Percentiles rank a stretch among this genome's conserved stretches.
phyloP scores from a whole-genome alignment of 768 basidiomycete genomes.

The Fomitopsis serialis region DNA sequence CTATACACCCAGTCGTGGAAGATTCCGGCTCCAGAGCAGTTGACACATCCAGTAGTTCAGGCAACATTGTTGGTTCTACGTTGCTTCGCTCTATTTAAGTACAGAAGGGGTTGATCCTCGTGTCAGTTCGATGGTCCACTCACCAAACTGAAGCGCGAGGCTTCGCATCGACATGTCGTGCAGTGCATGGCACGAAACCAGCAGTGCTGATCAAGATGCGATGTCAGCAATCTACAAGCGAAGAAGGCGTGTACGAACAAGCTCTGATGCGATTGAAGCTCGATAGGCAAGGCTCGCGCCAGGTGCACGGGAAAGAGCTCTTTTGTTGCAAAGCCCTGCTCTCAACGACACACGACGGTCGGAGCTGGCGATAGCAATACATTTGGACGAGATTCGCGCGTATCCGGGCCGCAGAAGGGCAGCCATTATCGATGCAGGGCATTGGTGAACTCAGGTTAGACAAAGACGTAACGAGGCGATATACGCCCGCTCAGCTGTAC shows the following conservation, averaged over 20 bases:
- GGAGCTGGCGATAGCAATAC: neutral
- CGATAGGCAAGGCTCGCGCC: neutral
- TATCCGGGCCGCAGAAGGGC: neutral
- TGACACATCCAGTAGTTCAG: too few relatives aligned
- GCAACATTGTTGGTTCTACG: too few relatives aligned
- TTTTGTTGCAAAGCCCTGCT: neutral
- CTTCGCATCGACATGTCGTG: too few relatives aligned
- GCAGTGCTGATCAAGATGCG: too few relatives aligned
- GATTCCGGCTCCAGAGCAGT: too few relatives aligned
- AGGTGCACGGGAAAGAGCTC: neutral
- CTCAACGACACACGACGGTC: neutral
- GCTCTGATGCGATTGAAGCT: neutral
- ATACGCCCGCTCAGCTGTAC: neutral
- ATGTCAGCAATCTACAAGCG: too few relatives aligned
- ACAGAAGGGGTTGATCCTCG: too few relatives aligned
- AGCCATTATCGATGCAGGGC: neutral
- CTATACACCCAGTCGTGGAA: too few relatives aligned
- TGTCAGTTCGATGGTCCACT: too few relatives aligned
- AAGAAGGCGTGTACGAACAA: neutral
- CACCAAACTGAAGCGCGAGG: too few relatives aligned
- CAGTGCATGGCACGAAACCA: too few relatives aligned
- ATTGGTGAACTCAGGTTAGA: neutral
- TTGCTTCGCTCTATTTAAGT: too few relatives aligned
- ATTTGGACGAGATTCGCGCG: neutral
- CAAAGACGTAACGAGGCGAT: neutral